Evolutionary conservation across 345 rosid species (phyloP).

Genomic region (rapeseed (Brassica napus)): Da-Ae NC_063436.1:26255501-26256000

Average conservation of each 20-base stretch:
- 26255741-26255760: conserved; percentile 90
- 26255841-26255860: not conserved
- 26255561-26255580: conserved; percentile 96
- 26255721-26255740: conserved; percentile 93
- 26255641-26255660: not conserved
- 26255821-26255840: not conserved
- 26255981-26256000: conserved; percentile 78
- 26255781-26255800: not conserved
- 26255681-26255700: conserved; percentile 72
- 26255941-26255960: conserved; percentile 99
- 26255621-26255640: conserved; percentile 47
- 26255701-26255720: conserved; percentile 88
- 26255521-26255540: conserved; percentile 98
- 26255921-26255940: conserved; percentile 95
- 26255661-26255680: not conserved
- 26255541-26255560: conserved; percentile 94
- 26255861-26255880: conserved; percentile 99
- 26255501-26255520: conserved; percentile 77
- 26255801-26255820: not conserved
- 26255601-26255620: conserved; percentile 89
- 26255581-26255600: conserved; percentile 82
- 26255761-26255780: conserved; percentile 76
- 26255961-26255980: conserved; percentile 89
- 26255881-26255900: conserved; percentile 64
- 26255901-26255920: conserved; percentile 97